These are phyloP conservation scores for Candida sanyaensis DNA, from an alignment of 1,139 yeast species.

Conservation along the genomic window DNA sequence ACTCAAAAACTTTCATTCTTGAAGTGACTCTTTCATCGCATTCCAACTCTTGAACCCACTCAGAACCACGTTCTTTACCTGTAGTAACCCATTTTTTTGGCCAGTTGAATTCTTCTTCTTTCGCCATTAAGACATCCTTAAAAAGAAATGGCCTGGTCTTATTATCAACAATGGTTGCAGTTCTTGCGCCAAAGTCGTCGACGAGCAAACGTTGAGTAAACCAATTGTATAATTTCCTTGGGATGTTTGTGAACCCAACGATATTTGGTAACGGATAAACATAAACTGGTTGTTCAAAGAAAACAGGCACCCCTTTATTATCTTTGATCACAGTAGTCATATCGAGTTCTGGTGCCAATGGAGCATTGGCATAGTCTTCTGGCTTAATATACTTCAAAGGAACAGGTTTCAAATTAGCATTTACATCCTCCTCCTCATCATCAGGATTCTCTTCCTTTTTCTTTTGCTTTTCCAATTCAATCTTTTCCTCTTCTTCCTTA, in stretches of 20 bases:
- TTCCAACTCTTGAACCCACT: constrained; percentile 81
- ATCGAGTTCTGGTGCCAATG: constrained; percentile 64
- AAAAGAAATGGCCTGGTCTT: constrained; percentile 56
- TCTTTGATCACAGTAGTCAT: constrained; percentile 25
- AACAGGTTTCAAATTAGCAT: constrained; percentile 41
- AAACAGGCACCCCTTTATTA: constrained; percentile 51
- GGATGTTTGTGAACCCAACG: constrained; percentile 76
- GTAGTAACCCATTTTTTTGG: constrained; percentile 80
- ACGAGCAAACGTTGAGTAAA: constrained; percentile 74
- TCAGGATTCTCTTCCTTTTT: constrained; percentile 55
- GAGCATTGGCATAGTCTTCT: constrained; percentile 52
- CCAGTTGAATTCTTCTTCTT: constrained; percentile 87
- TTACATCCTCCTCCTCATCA: constrained; percentile 17
- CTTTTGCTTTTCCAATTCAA: constrained; percentile 19
- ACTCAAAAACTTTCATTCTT: constrained; percentile 56
- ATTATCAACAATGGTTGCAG: constrained; percentile 62
- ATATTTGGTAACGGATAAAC: constrained; percentile 75
- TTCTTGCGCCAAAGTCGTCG: constrained; percentile 64
- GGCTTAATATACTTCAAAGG: constrained; percentile 65
- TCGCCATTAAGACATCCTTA: constrained; percentile 56
- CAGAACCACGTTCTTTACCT: constrained; percentile 72
- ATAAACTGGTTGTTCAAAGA: constrained; percentile 73
- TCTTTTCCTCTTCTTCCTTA: constrained; percentile 30
- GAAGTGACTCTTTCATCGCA: constrained; percentile 68
- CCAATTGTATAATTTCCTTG: constrained; percentile 74